These are phyloP conservation scores for Onygena corvina DNA, from an alignment of 2,329 filamentous ascomycete genomes.

Conservation along the genomic window DNA sequence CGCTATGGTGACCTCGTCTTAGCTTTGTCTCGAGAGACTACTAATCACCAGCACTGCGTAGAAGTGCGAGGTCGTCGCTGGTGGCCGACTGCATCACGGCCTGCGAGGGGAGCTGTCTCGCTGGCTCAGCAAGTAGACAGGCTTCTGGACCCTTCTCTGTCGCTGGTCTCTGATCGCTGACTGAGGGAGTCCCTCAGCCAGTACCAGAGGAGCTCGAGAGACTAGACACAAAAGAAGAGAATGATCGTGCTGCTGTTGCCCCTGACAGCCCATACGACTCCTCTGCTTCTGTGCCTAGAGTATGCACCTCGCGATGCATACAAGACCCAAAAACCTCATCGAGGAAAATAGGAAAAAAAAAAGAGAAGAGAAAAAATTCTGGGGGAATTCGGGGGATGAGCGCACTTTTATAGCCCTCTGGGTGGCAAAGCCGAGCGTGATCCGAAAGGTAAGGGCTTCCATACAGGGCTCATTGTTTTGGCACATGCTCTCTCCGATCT, in stretches of 20 bases:
- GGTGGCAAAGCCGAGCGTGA: conserved; percentile 1
- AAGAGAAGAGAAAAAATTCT: neutral
- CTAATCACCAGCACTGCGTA: conserved; percentile 6
- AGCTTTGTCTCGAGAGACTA: conserved; percentile 1
- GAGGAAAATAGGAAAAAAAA: neutral
- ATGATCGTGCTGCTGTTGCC: neutral
- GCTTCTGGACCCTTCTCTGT: too few relatives aligned
- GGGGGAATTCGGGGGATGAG: neutral
- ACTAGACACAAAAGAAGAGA: too few relatives aligned
- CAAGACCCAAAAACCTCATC: neutral
- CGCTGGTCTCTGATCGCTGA: too few relatives aligned
- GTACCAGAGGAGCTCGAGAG: too few relatives aligned
- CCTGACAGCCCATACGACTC: neutral
- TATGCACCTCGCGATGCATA: neutral
- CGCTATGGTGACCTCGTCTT: conserved; percentile 3
- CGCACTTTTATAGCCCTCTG: neutral
- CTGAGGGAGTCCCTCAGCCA: too few relatives aligned
- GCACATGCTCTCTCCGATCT: too few relatives aligned
- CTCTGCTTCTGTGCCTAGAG: neutral
- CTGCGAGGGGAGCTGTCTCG: neutral
- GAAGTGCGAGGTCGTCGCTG: conserved; percentile 7
- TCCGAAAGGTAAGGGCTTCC: too few relatives aligned
- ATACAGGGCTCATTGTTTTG: too few relatives aligned
- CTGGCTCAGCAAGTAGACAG: too few relatives aligned
- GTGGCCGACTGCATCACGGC: neutral